These are phyloP conservation scores for Solioccasus polychromus DNA, from an alignment of 768 basidiomycete species.

Conservation along the genomic window DNA sequence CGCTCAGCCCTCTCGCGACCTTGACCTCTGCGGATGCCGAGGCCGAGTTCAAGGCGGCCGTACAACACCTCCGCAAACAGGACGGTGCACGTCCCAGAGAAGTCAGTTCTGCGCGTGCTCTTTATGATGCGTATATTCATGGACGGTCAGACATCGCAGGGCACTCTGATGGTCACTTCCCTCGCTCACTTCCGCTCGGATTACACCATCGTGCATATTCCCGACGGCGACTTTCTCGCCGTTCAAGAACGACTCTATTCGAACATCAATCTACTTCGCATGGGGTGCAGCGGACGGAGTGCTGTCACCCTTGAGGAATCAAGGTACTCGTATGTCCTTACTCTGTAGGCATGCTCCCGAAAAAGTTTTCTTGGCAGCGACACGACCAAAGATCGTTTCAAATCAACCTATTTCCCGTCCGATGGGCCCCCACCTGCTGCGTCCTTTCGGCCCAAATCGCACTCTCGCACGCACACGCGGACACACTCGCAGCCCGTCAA, in stretches of 20 bases:
- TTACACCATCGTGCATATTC: slow-evolving; percentile 80
- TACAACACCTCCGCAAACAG: slow-evolving; percentile 55
- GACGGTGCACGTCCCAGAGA: slow-evolving; percentile 75
- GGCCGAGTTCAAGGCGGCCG: slow-evolving; percentile 57
- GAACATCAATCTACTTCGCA: slow-evolving; percentile 80
- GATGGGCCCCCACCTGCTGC: slow-evolving; percentile 32
- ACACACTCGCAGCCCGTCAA: slow-evolving; percentile 28
- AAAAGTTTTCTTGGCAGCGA: slow-evolving; percentile 45
- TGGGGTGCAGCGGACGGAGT: slow-evolving; percentile 77
- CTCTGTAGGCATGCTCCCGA: slow-evolving; percentile 6
- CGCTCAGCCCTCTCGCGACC: slow-evolving; percentile 44
- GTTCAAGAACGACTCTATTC: slow-evolving; percentile 68
- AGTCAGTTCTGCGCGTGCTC: slow-evolving; percentile 31
- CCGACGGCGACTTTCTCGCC: slow-evolving; percentile 59
- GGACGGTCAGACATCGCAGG: slow-evolving; percentile 51
- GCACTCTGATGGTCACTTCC: slow-evolving; percentile 76
- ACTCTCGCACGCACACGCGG: slow-evolving; percentile 28
- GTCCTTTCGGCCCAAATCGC: slow-evolving; percentile 28
- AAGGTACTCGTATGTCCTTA: slow-evolving; percentile 36
- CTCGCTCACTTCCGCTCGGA: slow-evolving; percentile 87
- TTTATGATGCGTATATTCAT: slow-evolving; percentile 5
- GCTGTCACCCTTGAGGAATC: slow-evolving; percentile 79
- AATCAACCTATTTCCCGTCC: slow-evolving; percentile 61
- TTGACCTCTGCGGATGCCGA: slow-evolving; percentile 45
- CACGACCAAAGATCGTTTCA: slow-evolving; percentile 77